phyloP scores from a whole-genome alignment of 352 stramenopile species.

The Phytophthora tentaculata region DNA sequence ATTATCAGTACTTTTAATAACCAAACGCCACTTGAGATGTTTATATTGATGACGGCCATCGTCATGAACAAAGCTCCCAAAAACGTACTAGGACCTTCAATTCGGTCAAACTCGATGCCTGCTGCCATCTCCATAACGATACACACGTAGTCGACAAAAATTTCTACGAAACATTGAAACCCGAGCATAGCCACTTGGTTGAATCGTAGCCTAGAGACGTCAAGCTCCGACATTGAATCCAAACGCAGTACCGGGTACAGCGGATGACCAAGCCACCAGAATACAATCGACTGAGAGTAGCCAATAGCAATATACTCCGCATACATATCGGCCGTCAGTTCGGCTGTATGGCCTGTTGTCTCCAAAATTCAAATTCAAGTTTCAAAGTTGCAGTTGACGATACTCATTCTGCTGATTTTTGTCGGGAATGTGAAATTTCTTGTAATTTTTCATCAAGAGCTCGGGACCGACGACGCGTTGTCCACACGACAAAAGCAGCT shows the following conservation, averaged over 20 bases:
- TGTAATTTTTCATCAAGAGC: constrained; percentile 21
- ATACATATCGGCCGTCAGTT: constrained; percentile 53
- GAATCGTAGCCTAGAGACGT: constrained; percentile 12
- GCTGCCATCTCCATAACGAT: constrained; percentile 38
- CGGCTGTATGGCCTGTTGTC: constrained; percentile 39
- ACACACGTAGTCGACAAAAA: constrained; percentile 39
- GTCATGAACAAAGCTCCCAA: constrained; percentile 31
- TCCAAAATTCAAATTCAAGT: constrained; percentile 37
- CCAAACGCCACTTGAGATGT: constrained; percentile 37
- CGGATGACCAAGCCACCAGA: constrained; percentile 46
- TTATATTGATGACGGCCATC: constrained; percentile 35
- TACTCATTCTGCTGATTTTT: not conserved
- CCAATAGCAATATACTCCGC: constrained; percentile 60
- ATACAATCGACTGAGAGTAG: constrained; percentile 46
- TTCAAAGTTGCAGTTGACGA: constrained; percentile 6
- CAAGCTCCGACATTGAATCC: constrained; percentile 19
- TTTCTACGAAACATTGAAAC: constrained; percentile 28
- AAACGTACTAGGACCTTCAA: constrained; percentile 30
- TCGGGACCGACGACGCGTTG: constrained; percentile 19
- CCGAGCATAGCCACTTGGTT: constrained; percentile 28
- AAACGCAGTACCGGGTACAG: constrained; percentile 31
- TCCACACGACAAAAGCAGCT: constrained; percentile 31
- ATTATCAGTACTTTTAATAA: no score
- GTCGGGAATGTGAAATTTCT: constrained; percentile 4
- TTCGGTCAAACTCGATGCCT: constrained; percentile 36